A percentile compares a stretch with the other conserved stretches of the same genome.
Evolutionary conservation across 2,329 filamentous ascomycete genomes (phyloP).

Genomic region (Penicillium capsulatum): DNA sequence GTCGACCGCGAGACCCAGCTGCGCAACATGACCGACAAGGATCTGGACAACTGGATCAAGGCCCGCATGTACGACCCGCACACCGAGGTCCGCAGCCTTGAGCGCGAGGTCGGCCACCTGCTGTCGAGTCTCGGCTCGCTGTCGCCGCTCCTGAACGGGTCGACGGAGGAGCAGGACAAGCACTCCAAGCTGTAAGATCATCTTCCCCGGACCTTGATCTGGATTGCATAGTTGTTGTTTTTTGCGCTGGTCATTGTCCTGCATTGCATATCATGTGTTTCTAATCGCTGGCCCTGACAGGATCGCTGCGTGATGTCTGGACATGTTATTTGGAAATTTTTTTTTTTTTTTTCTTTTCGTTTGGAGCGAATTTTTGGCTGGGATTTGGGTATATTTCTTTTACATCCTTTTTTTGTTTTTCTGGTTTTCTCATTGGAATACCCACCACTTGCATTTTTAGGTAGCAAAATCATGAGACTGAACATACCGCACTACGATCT

Average conservation of each 20-base stretch:
- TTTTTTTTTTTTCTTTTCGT: constrained; percentile 4
- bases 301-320: constrained; percentile 15
- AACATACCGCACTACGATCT: no score
- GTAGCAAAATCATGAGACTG: no score
- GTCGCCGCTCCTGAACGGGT: constrained; percentile 16
- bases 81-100: constrained; percentile 44
- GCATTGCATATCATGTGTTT: constrained; percentile 1
- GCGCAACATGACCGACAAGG: constrained; percentile 41
- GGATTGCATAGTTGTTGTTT: no score
- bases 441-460: no score
- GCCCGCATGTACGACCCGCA: constrained; percentile 49
- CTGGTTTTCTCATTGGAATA: no score
- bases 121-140: constrained; percentile 34
- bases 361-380: neutral
- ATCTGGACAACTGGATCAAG: constrained; percentile 48
- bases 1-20: constrained; percentile 53
- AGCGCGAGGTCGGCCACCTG: constrained; percentile 45
- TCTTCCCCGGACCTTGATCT: neutral
- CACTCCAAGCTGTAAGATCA: constrained; percentile 32
- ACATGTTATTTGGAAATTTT: constrained; percentile 4
- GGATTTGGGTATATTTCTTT: no score
- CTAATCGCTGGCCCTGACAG: constrained; percentile 16
- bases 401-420: no score
- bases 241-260: no score
- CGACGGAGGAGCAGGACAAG: constrained; percentile 27